Percentiles rank a stretch among this genome's conserved stretches.
phyloP scores from a whole-genome alignment of 2,329 filamentous ascomycete genomes.

The Calycina herbarum region DNA sequence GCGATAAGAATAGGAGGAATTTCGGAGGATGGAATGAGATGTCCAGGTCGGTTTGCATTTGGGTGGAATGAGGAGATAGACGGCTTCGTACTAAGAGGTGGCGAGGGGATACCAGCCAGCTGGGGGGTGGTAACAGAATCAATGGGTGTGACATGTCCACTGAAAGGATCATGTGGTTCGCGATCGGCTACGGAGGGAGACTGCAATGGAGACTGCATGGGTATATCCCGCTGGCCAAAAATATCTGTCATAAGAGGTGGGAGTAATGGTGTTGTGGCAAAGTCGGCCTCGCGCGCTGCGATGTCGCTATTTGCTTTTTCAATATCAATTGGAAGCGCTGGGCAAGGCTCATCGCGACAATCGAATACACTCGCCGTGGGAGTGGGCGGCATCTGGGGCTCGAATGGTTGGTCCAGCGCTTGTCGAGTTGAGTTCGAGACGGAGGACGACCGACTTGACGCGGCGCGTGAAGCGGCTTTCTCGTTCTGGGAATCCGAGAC shows the following conservation, averaged over 20 bases:
- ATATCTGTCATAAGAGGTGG: conserved; percentile 71
- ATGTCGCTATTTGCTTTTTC: conserved; percentile 51
- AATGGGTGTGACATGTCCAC: conserved; percentile 43
- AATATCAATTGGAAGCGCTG: conserved; percentile 50
- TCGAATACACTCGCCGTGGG: conserved; percentile 65
- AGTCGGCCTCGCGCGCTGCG: conserved; percentile 56
- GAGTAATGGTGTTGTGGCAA: conserved; percentile 80
- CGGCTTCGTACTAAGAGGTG: conserved; percentile 73
- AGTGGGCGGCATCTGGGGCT: conserved; percentile 58
- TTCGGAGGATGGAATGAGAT: conserved; percentile 51
- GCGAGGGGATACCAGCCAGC: conserved; percentile 56
- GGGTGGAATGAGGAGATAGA: conserved; percentile 73
- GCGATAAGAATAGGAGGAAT: conserved; percentile 67
- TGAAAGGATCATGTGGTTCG: conserved; percentile 42
- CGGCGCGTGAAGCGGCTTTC: conserved; percentile 51
- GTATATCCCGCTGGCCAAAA: conserved; percentile 49
- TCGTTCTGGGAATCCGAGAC: conserved; percentile 29
- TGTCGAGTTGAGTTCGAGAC: conserved; percentile 61
- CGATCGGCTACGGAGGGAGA: conserved; percentile 69
- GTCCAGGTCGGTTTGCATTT: conserved; percentile 42
- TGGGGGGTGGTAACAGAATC: conserved; percentile 45
- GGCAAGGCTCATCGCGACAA: conserved; percentile 49
- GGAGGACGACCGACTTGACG: conserved; percentile 79
- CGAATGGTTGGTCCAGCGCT: conserved; percentile 44
- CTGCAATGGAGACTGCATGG: conserved; percentile 77